Evolutionary conservation across 176 grass and related monocot genomes (phyloP).

Genomic region (Cocos nucifera): DNA sequence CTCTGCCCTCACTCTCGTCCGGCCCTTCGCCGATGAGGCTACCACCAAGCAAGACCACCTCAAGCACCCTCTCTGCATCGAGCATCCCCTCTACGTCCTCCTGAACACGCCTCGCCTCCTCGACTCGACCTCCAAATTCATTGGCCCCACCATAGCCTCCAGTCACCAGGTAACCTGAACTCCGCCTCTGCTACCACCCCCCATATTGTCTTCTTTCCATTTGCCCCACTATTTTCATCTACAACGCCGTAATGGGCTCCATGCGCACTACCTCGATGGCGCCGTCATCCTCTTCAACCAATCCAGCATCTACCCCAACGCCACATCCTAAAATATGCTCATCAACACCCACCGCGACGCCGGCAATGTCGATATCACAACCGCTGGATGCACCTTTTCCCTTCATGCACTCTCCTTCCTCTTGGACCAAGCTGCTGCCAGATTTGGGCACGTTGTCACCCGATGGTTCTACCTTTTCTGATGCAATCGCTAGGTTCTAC

Average conservation of each 20-base stretch:
- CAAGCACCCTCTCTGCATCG: slow-evolving; percentile 49
- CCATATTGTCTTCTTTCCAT: slow-evolving; percentile 38
- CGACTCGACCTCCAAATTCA: too few species aligned
- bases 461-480: too few species aligned
- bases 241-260: slow-evolving; percentile 20
- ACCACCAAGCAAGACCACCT: slow-evolving; percentile 38
- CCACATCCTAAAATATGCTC: slow-evolving; percentile 49
- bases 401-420: too few species aligned
- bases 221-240: slow-evolving; percentile 21
- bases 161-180: too few species aligned
- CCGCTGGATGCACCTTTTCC: neutral
- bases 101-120: slow-evolving; percentile 1
- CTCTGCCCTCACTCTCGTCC: neutral
- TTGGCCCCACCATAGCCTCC: too few species aligned
- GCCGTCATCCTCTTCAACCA: slow-evolving; percentile 30
- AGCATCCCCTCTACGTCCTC: slow-evolving; percentile 42
- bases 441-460: too few species aligned
- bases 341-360: slow-evolving; percentile 36
- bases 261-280: slow-evolving; percentile 25
- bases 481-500: too few species aligned
- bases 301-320: slow-evolving; percentile 35
- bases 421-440: too few species aligned
- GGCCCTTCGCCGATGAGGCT: slow-evolving; percentile 22
- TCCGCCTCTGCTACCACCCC: neutral
- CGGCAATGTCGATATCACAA: slow-evolving; percentile 24